Conservation (phyloP, 495 filamentous ascomycete species). For the Tuber brumale region DNA sequence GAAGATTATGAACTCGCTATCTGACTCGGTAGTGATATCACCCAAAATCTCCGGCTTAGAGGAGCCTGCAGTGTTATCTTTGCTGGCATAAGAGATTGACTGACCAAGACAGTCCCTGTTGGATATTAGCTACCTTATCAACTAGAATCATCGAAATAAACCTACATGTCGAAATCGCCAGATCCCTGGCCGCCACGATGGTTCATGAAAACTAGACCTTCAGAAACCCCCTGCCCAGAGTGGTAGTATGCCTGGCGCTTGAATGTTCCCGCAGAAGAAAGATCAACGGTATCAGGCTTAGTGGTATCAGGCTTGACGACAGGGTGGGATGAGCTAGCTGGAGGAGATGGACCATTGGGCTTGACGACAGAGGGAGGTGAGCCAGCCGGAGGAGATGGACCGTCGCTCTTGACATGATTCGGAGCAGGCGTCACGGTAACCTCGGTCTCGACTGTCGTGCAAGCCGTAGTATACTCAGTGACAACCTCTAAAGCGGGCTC, state of each 20-base stretch:
- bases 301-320: background rate
- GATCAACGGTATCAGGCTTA: background rate
- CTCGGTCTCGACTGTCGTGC: background rate
- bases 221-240: slow-evolving; percentile 45
- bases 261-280: background rate
- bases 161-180: slow-evolving; percentile 54
- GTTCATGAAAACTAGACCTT: slow-evolving; percentile 61
- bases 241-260: slow-evolving; percentile 53
- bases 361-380: background rate
- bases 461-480: background rate
- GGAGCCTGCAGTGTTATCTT: slow-evolving; percentile 49
- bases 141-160: slow-evolving; percentile 13
- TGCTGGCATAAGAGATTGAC: slow-evolving; percentile 56
- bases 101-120: slow-evolving; percentile 52
- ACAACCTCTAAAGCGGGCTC: background rate
- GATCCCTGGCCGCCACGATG: slow-evolving; percentile 57
- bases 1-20: slow-evolving; percentile 57
- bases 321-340: background rate
- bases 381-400: background rate
- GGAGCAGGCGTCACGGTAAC: background rate
- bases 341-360: background rate
- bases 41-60: slow-evolving; percentile 49
- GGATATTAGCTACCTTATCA: slow-evolving; percentile 16
- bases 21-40: slow-evolving; percentile 51
- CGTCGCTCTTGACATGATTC: background rate